A percentile compares a stretch with the other conserved stretches of the same genome.
Conservation (phyloP, 495 filamentous ascomycete species). For the Trichoderma parareesei region DNA sequence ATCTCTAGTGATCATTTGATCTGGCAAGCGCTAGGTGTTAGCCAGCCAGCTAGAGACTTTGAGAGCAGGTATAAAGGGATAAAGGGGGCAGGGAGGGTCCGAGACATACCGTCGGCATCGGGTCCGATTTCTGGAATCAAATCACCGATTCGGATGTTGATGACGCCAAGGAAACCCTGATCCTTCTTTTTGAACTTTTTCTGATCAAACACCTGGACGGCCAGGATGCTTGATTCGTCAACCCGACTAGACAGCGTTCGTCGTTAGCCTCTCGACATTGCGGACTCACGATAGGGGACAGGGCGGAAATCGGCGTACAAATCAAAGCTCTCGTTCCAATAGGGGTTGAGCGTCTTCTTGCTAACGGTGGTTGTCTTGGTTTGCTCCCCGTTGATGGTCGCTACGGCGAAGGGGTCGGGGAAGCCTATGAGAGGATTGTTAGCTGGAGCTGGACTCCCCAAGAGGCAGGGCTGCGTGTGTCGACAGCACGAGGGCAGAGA, state of each 20-base stretch:
- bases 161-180: constrained; percentile 94
- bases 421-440: constrained; percentile 53
- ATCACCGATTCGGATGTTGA: constrained; percentile 91
- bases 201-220: constrained; percentile 97
- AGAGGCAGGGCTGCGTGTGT: neutral
- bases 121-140: constrained; percentile 73
- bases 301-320: constrained; percentile 53
- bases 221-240: constrained; percentile 89
- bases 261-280: constrained; percentile 13
- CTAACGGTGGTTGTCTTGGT: constrained; percentile 92
- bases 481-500: neutral
- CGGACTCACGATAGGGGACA: constrained; percentile 4
- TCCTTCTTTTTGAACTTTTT: constrained; percentile 99
- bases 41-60: neutral
- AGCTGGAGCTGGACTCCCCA: constrained; percentile 4
- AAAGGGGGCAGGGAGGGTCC: neutral
- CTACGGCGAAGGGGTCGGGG: constrained; percentile 95
- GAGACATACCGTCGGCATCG: constrained; percentile 77
- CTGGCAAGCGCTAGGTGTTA: constrained; percentile 19
- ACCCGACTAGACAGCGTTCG: constrained; percentile 53
- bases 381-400: constrained; percentile 92
- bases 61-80: neutral
- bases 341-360: constrained; percentile 94
- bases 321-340: constrained; percentile 99
- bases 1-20: constrained; percentile 96